Evolutionary conservation across 116 monocot genomes (phyloP).

Genomic region (Phalaenopsis hybrid): DNA sequence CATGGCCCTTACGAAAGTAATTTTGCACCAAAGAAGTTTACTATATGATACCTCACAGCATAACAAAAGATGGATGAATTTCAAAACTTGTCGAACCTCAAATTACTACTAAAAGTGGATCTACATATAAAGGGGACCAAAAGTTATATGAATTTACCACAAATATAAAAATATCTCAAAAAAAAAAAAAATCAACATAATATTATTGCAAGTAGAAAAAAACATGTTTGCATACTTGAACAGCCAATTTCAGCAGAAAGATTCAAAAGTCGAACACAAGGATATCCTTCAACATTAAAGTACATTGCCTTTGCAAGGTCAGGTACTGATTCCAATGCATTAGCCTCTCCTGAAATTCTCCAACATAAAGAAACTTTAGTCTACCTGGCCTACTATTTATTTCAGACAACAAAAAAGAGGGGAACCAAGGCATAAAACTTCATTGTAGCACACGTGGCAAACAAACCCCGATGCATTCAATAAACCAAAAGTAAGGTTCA

Average conservation of each 20-base stretch:
- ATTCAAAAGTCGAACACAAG: conserved; percentile 89
- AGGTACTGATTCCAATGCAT: conserved; percentile 73
- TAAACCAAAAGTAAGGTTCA: not conserved
- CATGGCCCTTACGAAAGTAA: not conserved
- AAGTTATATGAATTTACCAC: not conserved
- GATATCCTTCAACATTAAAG: conserved; percentile 53
- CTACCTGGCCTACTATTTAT: not conserved
- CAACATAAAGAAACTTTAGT: conserved; percentile 3
- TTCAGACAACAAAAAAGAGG: not conserved
- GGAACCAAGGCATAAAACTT: not conserved
- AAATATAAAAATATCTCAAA: conserved; percentile 2
- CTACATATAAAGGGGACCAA: not conserved
- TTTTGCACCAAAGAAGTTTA: not conserved
- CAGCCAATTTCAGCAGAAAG: conserved; percentile 91
- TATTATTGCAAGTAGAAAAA: not conserved
- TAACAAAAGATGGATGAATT: not conserved
- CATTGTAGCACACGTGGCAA: not conserved
- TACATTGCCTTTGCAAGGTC: conserved; percentile 94
- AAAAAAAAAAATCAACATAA: not conserved
- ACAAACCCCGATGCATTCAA: not conserved
- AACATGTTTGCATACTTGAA: conserved; percentile 47
- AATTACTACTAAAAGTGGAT: conserved; percentile 1
- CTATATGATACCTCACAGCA: not conserved
- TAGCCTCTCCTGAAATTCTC: conserved; percentile 32
- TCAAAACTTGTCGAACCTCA: not conserved